Base-by-base conservation (phyloP, 2,329 filamentous ascomycete species). In the Xylaria polymorpha region DNA sequence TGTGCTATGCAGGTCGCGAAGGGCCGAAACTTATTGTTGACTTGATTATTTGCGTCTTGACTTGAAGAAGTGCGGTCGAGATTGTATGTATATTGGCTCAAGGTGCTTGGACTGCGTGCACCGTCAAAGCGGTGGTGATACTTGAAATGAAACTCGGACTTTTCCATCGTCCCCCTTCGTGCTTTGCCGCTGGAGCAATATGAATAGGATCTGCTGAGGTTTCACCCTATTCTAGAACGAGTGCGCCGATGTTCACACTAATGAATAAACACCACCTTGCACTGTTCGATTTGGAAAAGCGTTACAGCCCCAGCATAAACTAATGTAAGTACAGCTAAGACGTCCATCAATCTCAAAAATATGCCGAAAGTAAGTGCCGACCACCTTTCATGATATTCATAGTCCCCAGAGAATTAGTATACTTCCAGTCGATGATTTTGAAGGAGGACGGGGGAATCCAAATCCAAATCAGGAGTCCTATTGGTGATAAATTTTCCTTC, bases 361-460 rank as follows among this genome's bases (percentile, higher is more conserved):
- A 66, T 71, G 67, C 70, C 70, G 70, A 68, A 44, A 53, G 37
- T 57, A 71, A 70, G 53, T 71, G 70, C 70, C 70, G 70, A 35
- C 41, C 35, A 46, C 37, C 44, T 63, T 41, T 59, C 39, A 32
- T 25, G 57, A 61, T 58, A 48, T 44, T 51, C 53, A 25, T 58
- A 44, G 22, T 29, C 35, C 18, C 20, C 43, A 60, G 22, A 35
- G 46, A 61, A 58, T n/a, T 59, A n/a, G n/a, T n/a, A n/a, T n/a
- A 41, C 55, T 55, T 32, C 41, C 44, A 43, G 29, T 44, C 41
- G 7, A 44, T 58, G 25, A 39, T 60, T 46, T 61, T 39, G 29
- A n/a, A 58, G 37, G 43, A 70, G 50, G 56, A 39, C 58, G 46
- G 58, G 18, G 48, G n/a, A 62, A 66, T 44, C 53, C 53, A 66